Conservation (phyloP, 805 yeast species). For the Isabelozyma pseudorhagii region DNA sequence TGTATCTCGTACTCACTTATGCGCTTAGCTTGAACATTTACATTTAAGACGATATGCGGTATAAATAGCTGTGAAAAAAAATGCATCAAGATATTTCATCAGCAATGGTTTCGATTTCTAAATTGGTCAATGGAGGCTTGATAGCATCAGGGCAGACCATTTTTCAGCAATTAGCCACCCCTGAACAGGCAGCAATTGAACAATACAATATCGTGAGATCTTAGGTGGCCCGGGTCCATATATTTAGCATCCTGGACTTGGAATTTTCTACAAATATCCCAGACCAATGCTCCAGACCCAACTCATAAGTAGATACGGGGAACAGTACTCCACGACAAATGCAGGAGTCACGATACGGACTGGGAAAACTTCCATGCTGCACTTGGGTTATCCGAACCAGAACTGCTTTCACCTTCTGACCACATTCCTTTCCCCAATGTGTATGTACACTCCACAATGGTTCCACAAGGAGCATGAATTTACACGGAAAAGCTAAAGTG, state of each 20-base stretch:
- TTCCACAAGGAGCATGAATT: conserved; percentile 8
- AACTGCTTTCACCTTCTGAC: conserved; percentile 4
- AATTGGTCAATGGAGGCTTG: conserved; percentile 22
- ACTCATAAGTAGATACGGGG: conserved; percentile 74
- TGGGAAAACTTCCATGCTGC: conserved; percentile 19
- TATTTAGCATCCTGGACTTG: conserved; percentile 46
- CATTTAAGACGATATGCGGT: background rate
- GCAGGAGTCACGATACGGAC: conserved; percentile 29
- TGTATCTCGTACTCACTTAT: background rate
- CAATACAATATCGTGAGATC: conserved; percentile 43
- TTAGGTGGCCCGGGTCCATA: conserved; percentile 52
- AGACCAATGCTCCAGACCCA: conserved; percentile 64
- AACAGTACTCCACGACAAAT: conserved; percentile 48
- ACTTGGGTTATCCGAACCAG: conserved; percentile 27
- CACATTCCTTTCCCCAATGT: conserved; percentile 5
- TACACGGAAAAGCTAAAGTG: conserved; percentile 9
- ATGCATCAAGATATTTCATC: background rate
- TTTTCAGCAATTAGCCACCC: conserved; percentile 22
- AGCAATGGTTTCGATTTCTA: conserved; percentile 24
- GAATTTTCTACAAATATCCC: conserved; percentile 48
- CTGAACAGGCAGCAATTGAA: conserved; percentile 27
- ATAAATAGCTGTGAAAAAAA: background rate
- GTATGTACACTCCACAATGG: conserved; percentile 8
- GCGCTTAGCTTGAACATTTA: background rate
- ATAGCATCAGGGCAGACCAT: conserved; percentile 19